These are phyloP conservation scores for Lodderomyces theae DNA, from an alignment of 1,139 yeast genomes.

Conservation along the genomic window DNA sequence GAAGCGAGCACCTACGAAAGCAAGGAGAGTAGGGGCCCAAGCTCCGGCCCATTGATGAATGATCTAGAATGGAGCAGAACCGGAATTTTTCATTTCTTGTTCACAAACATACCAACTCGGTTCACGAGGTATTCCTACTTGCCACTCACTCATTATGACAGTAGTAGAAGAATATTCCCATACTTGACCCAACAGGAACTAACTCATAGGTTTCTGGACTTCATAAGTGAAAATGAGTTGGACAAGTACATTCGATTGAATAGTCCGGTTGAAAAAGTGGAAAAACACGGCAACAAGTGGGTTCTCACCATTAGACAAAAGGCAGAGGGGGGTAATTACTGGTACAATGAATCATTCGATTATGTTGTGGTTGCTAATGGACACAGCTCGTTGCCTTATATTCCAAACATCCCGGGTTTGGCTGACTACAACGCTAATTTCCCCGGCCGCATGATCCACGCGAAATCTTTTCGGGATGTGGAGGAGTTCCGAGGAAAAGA, in stretches of 20 bases:
- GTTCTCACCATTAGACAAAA: conserved; percentile 31
- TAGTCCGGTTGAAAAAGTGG: conserved; percentile 38
- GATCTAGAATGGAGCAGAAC: conserved; percentile 38
- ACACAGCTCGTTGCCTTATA: conserved; percentile 50
- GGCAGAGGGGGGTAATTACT: conserved; percentile 21
- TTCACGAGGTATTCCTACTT: conserved; percentile 43
- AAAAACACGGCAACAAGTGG: conserved; percentile 40
- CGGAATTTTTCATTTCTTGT: conserved; percentile 43
- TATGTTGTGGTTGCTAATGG: conserved; percentile 53
- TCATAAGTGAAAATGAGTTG: conserved; percentile 29
- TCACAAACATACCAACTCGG: conserved; percentile 46
- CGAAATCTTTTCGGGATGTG: conserved; percentile 56
- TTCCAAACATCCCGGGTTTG: conserved; percentile 52
- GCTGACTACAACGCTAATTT: conserved; percentile 42
- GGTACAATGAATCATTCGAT: conserved; percentile 46
- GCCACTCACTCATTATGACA: too few species aligned
- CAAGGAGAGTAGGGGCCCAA: not conserved
- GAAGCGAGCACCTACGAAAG: conserved; percentile 5
- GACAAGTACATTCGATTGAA: conserved; percentile 33
- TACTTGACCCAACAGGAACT: conserved; percentile 42
- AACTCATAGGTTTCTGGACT: conserved; percentile 25
- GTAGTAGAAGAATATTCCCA: conserved; percentile 29
- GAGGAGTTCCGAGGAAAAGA: conserved; percentile 41
- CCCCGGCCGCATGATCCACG: conserved; percentile 54
- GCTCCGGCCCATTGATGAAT: conserved; percentile 9